phyloP scores from a whole-genome alignment of 1,139 yeast genomes.

The Magnusiomyces tetraspermus region DNA sequence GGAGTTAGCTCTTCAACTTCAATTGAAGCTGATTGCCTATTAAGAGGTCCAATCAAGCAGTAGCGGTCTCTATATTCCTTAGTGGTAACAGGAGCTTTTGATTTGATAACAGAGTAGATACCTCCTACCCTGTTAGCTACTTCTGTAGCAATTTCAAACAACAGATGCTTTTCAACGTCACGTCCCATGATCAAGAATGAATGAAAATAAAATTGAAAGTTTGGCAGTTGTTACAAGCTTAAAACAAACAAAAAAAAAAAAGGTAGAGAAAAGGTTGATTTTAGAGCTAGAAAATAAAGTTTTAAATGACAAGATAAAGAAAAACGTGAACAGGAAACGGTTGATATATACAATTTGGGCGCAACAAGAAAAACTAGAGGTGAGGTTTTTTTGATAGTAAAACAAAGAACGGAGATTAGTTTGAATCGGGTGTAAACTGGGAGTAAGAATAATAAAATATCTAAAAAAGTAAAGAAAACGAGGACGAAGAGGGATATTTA shows the following conservation, averaged over 20 bases:
- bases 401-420: too few species aligned
- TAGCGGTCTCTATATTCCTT: constrained; percentile 88
- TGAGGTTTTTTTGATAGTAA: too few species aligned
- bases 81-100: constrained; percentile 93
- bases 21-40: constrained; percentile 71
- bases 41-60: constrained; percentile 78
- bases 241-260: neutral
- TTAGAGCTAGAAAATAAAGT: neutral
- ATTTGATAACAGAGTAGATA: constrained; percentile 89
- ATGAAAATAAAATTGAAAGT: neutral
- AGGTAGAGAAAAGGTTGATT: neutral
- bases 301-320: too few species aligned
- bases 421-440: too few species aligned
- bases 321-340: too few species aligned
- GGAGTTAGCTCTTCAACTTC: constrained; percentile 82
- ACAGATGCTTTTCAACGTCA: constrained; percentile 59
- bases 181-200: constrained; percentile 22
- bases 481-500: too few species aligned
- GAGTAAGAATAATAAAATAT: too few species aligned
- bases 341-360: too few species aligned
- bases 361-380: too few species aligned
- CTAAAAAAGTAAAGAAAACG: too few species aligned
- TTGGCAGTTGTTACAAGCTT: neutral
- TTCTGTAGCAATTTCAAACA: constrained; percentile 94
- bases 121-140: constrained; percentile 98